A percentile compares a stretch with the other conserved stretches of the same genome.
Evolutionary conservation across 371 early-diverging fungal species (phyloP).

Genomic region (Mortierella sp.): DNA sequence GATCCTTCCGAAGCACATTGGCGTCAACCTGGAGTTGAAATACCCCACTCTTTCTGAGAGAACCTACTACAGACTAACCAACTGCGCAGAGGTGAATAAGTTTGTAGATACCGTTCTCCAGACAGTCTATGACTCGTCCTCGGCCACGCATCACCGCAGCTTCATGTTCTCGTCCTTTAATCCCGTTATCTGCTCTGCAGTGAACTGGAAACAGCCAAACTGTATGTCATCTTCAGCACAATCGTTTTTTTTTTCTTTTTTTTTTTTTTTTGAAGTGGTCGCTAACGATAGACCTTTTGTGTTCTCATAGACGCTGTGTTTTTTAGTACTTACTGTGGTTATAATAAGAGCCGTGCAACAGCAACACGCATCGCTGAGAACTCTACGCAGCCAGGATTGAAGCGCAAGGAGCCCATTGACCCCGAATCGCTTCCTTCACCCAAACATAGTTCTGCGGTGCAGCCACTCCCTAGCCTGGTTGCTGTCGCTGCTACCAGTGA

Average conservation of each 20-base stretch:
- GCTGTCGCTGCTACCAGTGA: background rate
- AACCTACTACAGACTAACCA: conserved; percentile 61
- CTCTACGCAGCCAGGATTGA: background rate
- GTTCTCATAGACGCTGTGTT: conserved; percentile 81
- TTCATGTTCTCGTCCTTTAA: conserved; percentile 91
- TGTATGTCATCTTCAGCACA: conserved; percentile 73
- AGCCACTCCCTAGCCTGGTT: background rate
- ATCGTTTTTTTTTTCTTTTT: no score
- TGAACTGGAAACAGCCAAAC: conserved; percentile 98
- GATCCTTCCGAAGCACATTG: conserved; percentile 78
- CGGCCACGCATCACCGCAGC: conserved; percentile 60
- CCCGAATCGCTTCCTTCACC: conserved; percentile 43
- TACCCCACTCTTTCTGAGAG: conserved; percentile 80
- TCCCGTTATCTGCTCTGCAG: conserved; percentile 88
- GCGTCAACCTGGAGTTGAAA: conserved; percentile 86
- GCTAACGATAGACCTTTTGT: no score
- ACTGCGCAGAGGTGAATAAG: conserved; percentile 76
- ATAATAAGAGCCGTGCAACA: conserved; percentile 57
- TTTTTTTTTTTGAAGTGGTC: no score
- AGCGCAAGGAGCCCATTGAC: conserved; percentile 44
- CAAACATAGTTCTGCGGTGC: conserved; percentile 30
- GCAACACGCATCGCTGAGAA: background rate
- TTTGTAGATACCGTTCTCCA: conserved; percentile 88
- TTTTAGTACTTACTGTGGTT: conserved; percentile 83
- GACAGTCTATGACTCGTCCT: conserved; percentile 77